Percentiles rank a stretch among this genome's conserved stretches.
Evolutionary conservation across 345 rosid species (phyloP).

Genomic region (Orychophragmus violaceus): DNA sequence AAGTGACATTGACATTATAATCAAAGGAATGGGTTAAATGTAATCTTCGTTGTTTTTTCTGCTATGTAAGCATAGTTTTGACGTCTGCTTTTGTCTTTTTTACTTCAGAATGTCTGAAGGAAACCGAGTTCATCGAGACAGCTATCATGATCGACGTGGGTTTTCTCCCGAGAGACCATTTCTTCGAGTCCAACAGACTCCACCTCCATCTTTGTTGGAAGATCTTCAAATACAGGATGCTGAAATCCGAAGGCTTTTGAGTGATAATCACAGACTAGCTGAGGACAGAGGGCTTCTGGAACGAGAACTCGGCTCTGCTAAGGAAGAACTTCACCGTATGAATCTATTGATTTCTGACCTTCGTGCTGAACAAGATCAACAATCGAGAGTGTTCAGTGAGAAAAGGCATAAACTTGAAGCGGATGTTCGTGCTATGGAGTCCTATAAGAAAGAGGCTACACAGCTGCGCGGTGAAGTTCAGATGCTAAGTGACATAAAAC

Average conservation of each 20-base stretch:
- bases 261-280: conserved; percentile 29
- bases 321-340: conserved; percentile 74
- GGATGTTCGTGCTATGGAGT: conserved; percentile 73
- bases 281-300: conserved; percentile 59
- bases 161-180: conserved; percentile 58
- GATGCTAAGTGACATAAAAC: conserved; percentile 57
- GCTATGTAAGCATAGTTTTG: not conserved
- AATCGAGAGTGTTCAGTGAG: conserved; percentile 44
- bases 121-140: conserved; percentile 59
- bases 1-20: no score
- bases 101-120: conserved; percentile 66
- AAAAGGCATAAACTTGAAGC: conserved; percentile 55
- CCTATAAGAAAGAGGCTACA: conserved; percentile 60
- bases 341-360: not conserved
- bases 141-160: conserved; percentile 53
- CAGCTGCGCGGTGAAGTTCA: conserved; percentile 70
- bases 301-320: conserved; percentile 68
- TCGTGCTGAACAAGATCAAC: not conserved
- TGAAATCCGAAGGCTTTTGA: conserved; percentile 68
- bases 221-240: conserved; percentile 78
- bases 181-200: conserved; percentile 54
- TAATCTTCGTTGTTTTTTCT: no score
- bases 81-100: not conserved
- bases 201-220: conserved; percentile 72
- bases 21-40: no score